Conservation (phyloP, 257 asterid genomes). For the Salvia splendens region DNA sequence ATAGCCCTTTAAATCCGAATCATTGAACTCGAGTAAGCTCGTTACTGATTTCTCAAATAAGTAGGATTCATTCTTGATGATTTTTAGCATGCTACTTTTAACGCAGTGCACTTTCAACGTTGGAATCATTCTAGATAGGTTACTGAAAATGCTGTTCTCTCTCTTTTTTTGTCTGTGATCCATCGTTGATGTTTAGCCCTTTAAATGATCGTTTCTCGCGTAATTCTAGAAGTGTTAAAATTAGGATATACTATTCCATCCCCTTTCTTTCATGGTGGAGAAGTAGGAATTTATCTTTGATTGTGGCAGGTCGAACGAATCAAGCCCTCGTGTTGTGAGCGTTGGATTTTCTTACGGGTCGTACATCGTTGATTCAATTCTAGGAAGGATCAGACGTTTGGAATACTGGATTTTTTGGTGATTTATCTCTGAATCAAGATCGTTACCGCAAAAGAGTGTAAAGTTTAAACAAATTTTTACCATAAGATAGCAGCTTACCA, state of each 20-base stretch:
- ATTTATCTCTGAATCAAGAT: not conserved
- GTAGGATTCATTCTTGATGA: not conserved
- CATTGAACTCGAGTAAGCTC: constrained; percentile 45
- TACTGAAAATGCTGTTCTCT: too few species aligned
- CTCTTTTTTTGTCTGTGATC: too few species aligned
- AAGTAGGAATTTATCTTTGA: not conserved
- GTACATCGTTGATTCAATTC: constrained; percentile 7
- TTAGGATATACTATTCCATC: too few species aligned
- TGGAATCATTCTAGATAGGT: not conserved
- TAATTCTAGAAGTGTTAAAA: not conserved
- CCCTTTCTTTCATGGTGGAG: too few species aligned
- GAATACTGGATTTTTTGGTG: constrained; percentile 1
- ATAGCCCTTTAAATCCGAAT: constrained; percentile 39
- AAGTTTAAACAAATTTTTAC: constrained; percentile 7
- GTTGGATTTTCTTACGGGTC: not conserved
- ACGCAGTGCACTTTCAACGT: not conserved
- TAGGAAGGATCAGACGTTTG: constrained; percentile 4
- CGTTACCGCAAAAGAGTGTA: constrained; percentile 18
- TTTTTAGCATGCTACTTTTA: not conserved
- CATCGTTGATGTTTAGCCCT: too few species aligned
- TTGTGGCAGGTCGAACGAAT: constrained; percentile 17
- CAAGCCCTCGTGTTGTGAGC: not conserved
- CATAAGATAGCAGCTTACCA: constrained; percentile 1
- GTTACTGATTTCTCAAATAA: constrained; percentile 8
- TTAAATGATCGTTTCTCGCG: too few species aligned